Base-by-base conservation (phyloP, 495 filamentous ascomycete genomes). In the Wilcoxina mikolae region DNA sequence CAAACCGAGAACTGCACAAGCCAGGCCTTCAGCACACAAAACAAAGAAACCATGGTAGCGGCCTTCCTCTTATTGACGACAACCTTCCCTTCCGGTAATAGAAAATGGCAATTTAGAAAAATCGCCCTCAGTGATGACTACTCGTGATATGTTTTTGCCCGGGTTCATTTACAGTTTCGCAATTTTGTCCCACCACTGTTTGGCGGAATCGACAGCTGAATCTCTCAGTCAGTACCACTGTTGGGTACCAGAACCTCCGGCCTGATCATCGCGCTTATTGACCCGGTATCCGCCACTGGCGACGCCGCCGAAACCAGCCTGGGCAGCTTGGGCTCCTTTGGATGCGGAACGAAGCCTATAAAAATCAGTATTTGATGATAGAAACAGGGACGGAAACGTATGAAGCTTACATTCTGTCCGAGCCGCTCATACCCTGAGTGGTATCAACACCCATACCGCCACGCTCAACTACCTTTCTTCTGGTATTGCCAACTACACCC, bases 401-500 rank as follows among this genome's bases (percentile, higher is more conserved):
- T 78, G 76, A 78, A 77, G 94, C 91, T 94, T 86, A 98, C 91
- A 98, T 96, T 84, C 91, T 85, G 74, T 91, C 87, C 76, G 85
- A 91, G 69, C 84, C 84, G 71, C 84, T 85, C 68, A 90, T 78
- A 74, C 82, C 84, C 74, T 85, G 82, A 77, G 80, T 86, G 72
- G 84, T 83, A 68, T 91, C 85, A 65, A 60, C 58, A 60, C 72
- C 72, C 58, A 69, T 72, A 57, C 66, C 68, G 64, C 76, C 77
- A 66, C 82, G 81, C 64, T 86, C 83, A 49, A 83, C 76, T 66
- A 89, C 82, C 74, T 87, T 87, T 72, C 88, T 85, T 69, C 88
- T 81, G 72, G 85, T 78, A 72, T 80, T 77, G 62, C 82, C 80
- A 60, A 84, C 82, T 53, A 80, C 76, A 66, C 76, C 75, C 68